These are phyloP conservation scores for Hydnomerulius pinastri DNA, from an alignment of 768 basidiomycete species.

Conservation along the genomic window DNA sequence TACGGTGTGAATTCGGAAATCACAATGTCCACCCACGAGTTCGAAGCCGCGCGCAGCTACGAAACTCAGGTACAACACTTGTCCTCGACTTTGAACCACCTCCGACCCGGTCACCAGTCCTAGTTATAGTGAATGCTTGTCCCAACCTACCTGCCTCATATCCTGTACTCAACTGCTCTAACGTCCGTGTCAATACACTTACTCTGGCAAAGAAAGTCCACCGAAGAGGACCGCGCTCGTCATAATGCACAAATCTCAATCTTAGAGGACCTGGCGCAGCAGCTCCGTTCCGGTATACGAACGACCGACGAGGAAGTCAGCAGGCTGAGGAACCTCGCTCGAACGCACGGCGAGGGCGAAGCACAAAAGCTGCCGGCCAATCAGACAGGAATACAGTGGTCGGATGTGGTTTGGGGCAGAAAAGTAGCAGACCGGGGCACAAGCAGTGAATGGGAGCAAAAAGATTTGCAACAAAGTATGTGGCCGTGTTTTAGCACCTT, in stretches of 20 bases:
- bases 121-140: conserved; percentile 18
- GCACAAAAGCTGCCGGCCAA: conserved; percentile 9
- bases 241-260: conserved; percentile 61
- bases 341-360: conserved; percentile 29
- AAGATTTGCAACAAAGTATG: conserved; percentile 42
- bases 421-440: conserved; percentile 16
- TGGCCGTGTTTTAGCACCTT: background rate
- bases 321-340: conserved; percentile 55
- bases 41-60: too few species aligned
- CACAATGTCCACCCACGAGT: too few species aligned
- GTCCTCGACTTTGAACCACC: background rate
- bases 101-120: background rate
- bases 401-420: conserved; percentile 50
- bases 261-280: conserved; percentile 56
- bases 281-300: conserved; percentile 48
- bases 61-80: too few species aligned
- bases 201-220: conserved; percentile 49
- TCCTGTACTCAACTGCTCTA: conserved; percentile 64
- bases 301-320: conserved; percentile 53
- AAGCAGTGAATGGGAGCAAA: conserved; percentile 39
- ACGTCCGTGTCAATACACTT: conserved; percentile 71
- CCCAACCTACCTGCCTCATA: conserved; percentile 58
- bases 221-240: conserved; percentile 55
- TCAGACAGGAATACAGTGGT: conserved; percentile 49
- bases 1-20: too few species aligned